Percentiles rank a stretch among this genome's conserved stretches.
Conservation (phyloP, 2,329 filamentous ascomycete species). For the Bipolaris victoriae region DNA sequence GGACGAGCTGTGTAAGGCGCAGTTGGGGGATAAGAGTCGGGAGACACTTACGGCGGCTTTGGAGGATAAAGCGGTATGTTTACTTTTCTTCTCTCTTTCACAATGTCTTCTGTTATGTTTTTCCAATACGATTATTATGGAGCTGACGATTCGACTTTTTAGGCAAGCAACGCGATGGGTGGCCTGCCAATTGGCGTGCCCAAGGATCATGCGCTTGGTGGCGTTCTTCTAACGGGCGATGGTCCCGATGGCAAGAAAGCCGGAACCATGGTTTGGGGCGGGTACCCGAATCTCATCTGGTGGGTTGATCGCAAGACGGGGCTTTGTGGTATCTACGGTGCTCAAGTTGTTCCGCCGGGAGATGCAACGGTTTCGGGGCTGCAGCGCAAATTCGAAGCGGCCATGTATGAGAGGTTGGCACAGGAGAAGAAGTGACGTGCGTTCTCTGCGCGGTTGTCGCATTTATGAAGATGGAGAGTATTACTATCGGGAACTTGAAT, state of each 20-base stretch:
- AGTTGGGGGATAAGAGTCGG: slow-evolving; percentile 28
- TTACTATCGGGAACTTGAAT: too few species aligned
- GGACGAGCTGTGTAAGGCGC: slow-evolving; percentile 41
- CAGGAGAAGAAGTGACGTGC: not conserved
- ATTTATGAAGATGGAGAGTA: too few species aligned
- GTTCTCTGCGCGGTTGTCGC: too few species aligned
- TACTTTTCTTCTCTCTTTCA: too few species aligned
- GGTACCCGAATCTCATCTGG: slow-evolving; percentile 43
- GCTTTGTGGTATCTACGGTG: slow-evolving; percentile 39
- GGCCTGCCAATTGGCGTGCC: slow-evolving; percentile 19
- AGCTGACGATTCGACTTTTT: not conserved
- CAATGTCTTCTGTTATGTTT: too few species aligned
- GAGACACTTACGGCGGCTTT: slow-evolving; percentile 46
- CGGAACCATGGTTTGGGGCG: slow-evolving; percentile 44
- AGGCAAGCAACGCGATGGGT: slow-evolving; percentile 36
- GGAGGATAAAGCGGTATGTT: slow-evolving; percentile 24
- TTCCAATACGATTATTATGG: too few species aligned
- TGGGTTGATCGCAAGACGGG: slow-evolving; percentile 43
- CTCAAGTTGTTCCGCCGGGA: slow-evolving; percentile 40
- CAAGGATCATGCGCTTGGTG: slow-evolving; percentile 43
- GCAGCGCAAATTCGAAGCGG: slow-evolving; percentile 28
- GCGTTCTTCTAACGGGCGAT: slow-evolving; percentile 34
- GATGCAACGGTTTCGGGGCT: slow-evolving; percentile 29
- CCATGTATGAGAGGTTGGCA: slow-evolving; percentile 2
- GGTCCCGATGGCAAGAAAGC: slow-evolving; percentile 29